Base-by-base conservation (phyloP, 352 stramenopile species). In the Pythium folliculosum region DNA sequence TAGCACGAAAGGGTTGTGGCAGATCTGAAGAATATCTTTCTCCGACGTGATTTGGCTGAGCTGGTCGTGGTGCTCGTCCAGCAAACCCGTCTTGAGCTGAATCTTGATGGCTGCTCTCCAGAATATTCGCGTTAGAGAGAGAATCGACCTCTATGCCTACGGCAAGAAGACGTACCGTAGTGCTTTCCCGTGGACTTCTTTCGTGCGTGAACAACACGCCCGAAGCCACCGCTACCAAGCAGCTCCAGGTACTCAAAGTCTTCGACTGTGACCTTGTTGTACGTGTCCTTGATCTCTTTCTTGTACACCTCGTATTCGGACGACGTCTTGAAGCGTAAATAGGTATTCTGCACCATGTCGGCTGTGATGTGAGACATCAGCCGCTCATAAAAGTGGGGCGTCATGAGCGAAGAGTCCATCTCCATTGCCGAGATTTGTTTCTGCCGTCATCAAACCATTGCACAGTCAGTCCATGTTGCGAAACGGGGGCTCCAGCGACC, bases 111-210 rank as follows among this genome's bases (percentile, higher is more conserved):
- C 82, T 93, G 56, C 45, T 32, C 21, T 10, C 22, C 35, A 7
- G 32, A 1, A n/a, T 7, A 47, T n/a, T n/a, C 14, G 5, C 1
- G 40, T 47, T n/a, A n/a, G n/a, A n/a, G n/a, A n/a, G n/a, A n/a
- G n/a, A n/a, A n/a, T n/a, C n/a, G n/a, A n/a, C n/a, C n/a, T n/a
- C n/a, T n/a, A n/a, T n/a, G n/a, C n/a, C n/a, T n/a, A n/a, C n/a
- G n/a, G n/a, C n/a, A n/a, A 21, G 5, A 8, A 58, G 22, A 4
- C 51, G 47, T 35, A 93, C 85, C 91, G 47, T 97, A 96, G 65
- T 97, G 91, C 64, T 93, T 95, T 64, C 85, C 85, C 0, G 90
- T 97, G 3, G 80, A 94, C 63, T 94, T 96, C 65, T 97, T 97
- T 32, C 82, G 76, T 13, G 91, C 90, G 63, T 97, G 91, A 17